A percentile compares a stretch with the other conserved stretches of the same genome.
phyloP scores from a whole-genome alignment of 1,139 yeast genomes.

The Hyphopichia wangnamkhiaoensis region DNA sequence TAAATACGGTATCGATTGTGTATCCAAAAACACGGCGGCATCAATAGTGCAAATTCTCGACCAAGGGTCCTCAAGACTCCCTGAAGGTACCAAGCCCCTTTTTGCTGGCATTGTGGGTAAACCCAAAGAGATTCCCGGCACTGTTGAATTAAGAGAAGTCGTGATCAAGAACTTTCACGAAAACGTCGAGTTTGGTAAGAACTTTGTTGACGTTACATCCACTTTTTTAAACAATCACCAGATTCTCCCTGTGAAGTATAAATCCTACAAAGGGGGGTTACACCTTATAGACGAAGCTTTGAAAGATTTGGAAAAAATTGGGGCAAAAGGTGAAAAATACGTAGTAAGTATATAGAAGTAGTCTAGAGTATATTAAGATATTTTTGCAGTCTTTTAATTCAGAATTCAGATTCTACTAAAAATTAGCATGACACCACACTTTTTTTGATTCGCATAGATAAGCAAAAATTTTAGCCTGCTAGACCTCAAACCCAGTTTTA shows the following conservation, averaged over 20 bases:
- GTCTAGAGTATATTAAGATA: background rate
- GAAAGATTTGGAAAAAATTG: slow-evolving; percentile 35
- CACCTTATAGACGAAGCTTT: slow-evolving; percentile 35
- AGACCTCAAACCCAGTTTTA: no score
- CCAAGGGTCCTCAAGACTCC: slow-evolving; percentile 9
- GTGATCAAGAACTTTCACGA: slow-evolving; percentile 47
- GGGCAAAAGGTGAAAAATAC: slow-evolving; percentile 46
- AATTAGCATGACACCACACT: no score
- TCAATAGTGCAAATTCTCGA: slow-evolving; percentile 27
- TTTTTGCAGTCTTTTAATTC: background rate
- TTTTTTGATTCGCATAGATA: no score
- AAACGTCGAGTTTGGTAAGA: slow-evolving; percentile 35
- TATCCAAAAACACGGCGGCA: slow-evolving; percentile 42
- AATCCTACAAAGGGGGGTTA: slow-evolving; percentile 34
- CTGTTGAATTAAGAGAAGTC: slow-evolving; percentile 30
- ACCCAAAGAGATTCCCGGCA: slow-evolving; percentile 26
- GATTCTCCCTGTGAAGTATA: slow-evolving; percentile 34
- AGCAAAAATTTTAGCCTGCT: no score
- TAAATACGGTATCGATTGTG: slow-evolving; percentile 43
- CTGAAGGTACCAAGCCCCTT: slow-evolving; percentile 7
- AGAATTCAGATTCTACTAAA: no score
- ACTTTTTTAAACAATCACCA: slow-evolving; percentile 22
- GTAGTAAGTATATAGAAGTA: slow-evolving; percentile 26
- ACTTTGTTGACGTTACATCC: slow-evolving; percentile 34
- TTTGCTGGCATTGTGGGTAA: slow-evolving; percentile 43